phyloP scores from a whole-genome alignment of 2,329 filamentous ascomycete species.

The Cladosporium velox region DNA sequence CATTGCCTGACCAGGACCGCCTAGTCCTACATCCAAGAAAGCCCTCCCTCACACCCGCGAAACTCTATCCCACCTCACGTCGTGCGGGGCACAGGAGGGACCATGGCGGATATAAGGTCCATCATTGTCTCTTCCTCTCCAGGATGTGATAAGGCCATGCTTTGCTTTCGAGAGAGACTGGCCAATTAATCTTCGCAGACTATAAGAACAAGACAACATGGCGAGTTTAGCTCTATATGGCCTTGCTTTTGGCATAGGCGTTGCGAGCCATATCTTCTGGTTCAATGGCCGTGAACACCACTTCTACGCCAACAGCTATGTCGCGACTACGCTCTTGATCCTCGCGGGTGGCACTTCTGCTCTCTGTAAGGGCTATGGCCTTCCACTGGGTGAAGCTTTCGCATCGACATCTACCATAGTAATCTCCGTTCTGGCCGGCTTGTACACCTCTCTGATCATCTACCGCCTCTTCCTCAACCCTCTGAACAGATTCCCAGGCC shows the following conservation, averaged over 20 bases:
- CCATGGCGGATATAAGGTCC: neutral
- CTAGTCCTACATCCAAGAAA: neutral
- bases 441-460: constrained; percentile 39
- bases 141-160: neutral
- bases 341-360: constrained; percentile 24
- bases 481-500: constrained; percentile 40
- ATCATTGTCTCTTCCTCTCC: neutral
- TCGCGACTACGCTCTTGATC: constrained; percentile 28
- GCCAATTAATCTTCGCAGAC: neutral
- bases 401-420: constrained; percentile 22
- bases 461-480: constrained; percentile 41
- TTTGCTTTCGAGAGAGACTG: neutral
- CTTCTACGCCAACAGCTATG: constrained; percentile 31
- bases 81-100: neutral
- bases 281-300: constrained; percentile 35
- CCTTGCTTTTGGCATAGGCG: constrained; percentile 19
- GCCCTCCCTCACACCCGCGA: neutral
- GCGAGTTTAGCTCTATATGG: constrained; percentile 8
- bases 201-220: neutral
- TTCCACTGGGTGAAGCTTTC: constrained; percentile 22
- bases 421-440: constrained; percentile 27
- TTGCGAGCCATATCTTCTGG: constrained; percentile 30
- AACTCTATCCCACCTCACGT: neutral
- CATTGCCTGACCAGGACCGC: neutral
- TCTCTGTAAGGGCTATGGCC: constrained; percentile 25